phyloP scores from a whole-genome alignment of 2,329 filamentous ascomycete species.

The Bipolaris sorokiniana region DNA sequence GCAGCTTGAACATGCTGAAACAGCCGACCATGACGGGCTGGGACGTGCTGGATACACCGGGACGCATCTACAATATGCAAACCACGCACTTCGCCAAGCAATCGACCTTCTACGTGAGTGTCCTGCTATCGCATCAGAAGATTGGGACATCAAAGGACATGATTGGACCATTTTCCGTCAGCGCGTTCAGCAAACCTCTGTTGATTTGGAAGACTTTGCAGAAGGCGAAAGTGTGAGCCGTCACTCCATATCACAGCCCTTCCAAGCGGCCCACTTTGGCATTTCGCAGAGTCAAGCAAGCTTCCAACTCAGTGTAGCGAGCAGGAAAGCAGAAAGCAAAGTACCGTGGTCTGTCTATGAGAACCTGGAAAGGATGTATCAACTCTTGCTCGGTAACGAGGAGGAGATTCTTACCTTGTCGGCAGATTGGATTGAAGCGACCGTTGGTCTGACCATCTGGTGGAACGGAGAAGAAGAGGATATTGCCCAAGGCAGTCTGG shows the following conservation, averaged over 20 bases:
- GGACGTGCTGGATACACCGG: constrained; percentile 74
- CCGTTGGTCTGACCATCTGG: constrained; percentile 83
- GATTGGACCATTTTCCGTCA: constrained; percentile 87
- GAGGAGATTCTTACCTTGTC: constrained; percentile 77
- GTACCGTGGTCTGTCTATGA: constrained; percentile 92
- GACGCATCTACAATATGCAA: constrained; percentile 77
- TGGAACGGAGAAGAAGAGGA: constrained; percentile 78
- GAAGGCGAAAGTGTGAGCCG: constrained; percentile 69
- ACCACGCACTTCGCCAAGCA: constrained; percentile 72
- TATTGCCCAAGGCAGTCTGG: constrained; percentile 50
- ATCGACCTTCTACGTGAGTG: constrained; percentile 74
- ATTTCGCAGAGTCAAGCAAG: constrained; percentile 56
- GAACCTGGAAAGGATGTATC: constrained; percentile 79
- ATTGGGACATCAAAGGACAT: constrained; percentile 83
- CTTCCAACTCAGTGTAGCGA: constrained; percentile 70
- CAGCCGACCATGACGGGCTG: constrained; percentile 65
- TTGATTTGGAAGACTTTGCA: constrained; percentile 76
- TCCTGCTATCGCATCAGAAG: constrained; percentile 67
- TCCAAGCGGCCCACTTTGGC: constrained; percentile 51
- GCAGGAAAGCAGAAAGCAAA: constrained; percentile 77
- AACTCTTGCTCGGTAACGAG: constrained; percentile 76
- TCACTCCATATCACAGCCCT: constrained; percentile 51
- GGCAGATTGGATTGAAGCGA: constrained; percentile 92
- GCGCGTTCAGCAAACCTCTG: constrained; percentile 70
- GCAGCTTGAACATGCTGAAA: constrained; percentile 78